Percentiles rank a stretch among this genome's conserved stretches.
These are phyloP conservation scores for Arthrobotrys iridis DNA, from an alignment of 2,329 filamentous ascomycete species.

Conservation along the genomic window DNA sequence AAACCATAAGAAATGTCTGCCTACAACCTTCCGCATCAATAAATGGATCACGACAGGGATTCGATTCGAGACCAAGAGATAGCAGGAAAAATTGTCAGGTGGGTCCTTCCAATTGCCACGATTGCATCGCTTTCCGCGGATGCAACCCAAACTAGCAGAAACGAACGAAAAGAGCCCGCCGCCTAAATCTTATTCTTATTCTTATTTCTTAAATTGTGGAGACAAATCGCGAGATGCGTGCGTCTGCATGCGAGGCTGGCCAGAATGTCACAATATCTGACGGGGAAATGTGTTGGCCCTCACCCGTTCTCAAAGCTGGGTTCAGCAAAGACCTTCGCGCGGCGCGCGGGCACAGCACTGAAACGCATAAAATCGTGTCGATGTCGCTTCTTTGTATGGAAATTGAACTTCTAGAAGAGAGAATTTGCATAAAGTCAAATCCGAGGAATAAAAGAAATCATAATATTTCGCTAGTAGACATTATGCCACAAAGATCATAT, in stretches of 20 bases:
- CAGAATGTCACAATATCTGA: constrained; percentile 44
- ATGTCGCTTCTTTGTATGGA: no score
- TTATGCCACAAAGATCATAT: constrained; percentile 24
- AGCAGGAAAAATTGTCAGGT: constrained; percentile 46
- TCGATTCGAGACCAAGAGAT: constrained; percentile 24
- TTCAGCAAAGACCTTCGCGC: no score
- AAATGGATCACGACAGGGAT: constrained; percentile 28
- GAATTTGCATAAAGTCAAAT: neutral
- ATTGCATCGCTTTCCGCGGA: constrained; percentile 19
- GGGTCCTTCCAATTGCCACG: constrained; percentile 28
- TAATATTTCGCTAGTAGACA: constrained; percentile 33
- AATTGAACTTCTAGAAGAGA: no score
- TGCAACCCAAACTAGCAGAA: constrained; percentile 39
- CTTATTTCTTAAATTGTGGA: constrained; percentile 22
- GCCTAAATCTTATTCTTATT: constrained; percentile 31
- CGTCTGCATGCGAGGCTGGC: neutral
- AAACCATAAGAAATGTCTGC: constrained; percentile 38
- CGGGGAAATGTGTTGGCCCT: constrained; percentile 18
- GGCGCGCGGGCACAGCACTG: no score
- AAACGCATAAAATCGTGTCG: no score
- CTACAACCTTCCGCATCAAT: constrained; percentile 47
- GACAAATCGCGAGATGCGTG: neutral
- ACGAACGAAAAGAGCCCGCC: constrained; percentile 39
- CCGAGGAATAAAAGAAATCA: neutral
- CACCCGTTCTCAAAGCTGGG: neutral